Conservation (phyloP, 306 rosid genomes). For the Cucurbita moschata region DNA sequence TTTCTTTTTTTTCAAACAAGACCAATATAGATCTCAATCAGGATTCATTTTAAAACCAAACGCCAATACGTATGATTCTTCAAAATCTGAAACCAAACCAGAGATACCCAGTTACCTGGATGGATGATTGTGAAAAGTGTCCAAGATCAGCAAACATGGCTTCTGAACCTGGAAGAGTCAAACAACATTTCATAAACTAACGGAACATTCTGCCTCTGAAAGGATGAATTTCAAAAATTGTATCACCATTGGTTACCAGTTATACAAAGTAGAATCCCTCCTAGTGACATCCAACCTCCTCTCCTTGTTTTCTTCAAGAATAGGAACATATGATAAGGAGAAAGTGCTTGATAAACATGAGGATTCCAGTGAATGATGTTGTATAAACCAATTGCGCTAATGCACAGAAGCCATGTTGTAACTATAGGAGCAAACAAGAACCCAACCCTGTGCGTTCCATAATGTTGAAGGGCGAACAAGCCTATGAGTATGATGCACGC, state of each 20-base stretch:
- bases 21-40: neutral
- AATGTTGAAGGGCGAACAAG: constrained; percentile 90
- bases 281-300: constrained; percentile 77
- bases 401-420: constrained; percentile 18
- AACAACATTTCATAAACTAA: constrained; percentile 8
- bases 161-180: neutral
- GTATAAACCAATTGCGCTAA: too few relatives aligned
- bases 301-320: constrained; percentile 53
- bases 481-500: constrained; percentile 65
- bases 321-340: constrained; percentile 20
- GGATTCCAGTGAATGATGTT: too few relatives aligned
- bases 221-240: constrained; percentile 6
- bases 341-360: too few relatives aligned
- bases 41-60: neutral
- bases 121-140: too few relatives aligned
- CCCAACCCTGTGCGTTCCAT: constrained; percentile 89
- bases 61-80: neutral
- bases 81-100: neutral
- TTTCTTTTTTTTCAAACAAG: neutral
- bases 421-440: constrained; percentile 86
- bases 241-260: constrained; percentile 36
- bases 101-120: neutral
- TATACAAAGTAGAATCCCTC: constrained; percentile 77
- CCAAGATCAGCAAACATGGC: too few relatives aligned
- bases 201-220: neutral